Evolutionary conservation across 2,329 filamentous ascomycete species (phyloP), one percentile per base, ranked within the genome.

Genomic region (Didymellaceae sp.): DNA sequence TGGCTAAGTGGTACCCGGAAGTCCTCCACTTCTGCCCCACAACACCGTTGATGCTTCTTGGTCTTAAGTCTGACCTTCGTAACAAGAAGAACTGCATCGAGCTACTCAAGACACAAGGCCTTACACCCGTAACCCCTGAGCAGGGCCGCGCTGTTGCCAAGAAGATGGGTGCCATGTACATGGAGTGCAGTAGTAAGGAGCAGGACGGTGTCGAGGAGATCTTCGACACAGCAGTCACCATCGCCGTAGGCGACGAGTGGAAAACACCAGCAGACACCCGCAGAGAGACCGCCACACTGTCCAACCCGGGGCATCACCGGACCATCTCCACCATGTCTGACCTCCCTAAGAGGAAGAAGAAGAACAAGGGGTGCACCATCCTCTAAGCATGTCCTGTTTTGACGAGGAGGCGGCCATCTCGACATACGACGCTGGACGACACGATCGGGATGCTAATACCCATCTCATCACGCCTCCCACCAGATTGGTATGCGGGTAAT

Each of bases 1-100:
- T 50, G 3, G n/a, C 13, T 38, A 65, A 97, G 94, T 99, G 94
- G 94, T 99, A 97, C 70, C 94, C 94, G 54, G 94, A 99, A 80
- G 94, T 99, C 66, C 86, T 97, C 47, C 94, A 99, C 77, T 99
- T 99, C 81, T 97, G 94, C 77, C 94, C 94, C 13, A 96, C 94
- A 67, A 97, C 93, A 2, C 94, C 94, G 18, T 87, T 99, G 59
- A 88, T 99, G 71, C 89, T 99, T 47, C 89, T 97, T 62, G 94
- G 93, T 52, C 86, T 99, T 69, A 99, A 99, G 77, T 97, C 93
- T 18, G 94, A 99, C 75, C 86, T 99, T 54, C 91, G 94, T 66
- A 85, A 88, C 78, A 97, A 97, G 82, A 88, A 90, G 76, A 93
- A 91, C 43, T 97, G 94, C 77, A 96, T 97, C 76, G 94, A 99